Percentiles rank a stretch among this genome's conserved stretches.
These are phyloP conservation scores for Solanum hybrid DNA, from an alignment of 305 asterid genomes.

Conservation along the genomic window DNA sequence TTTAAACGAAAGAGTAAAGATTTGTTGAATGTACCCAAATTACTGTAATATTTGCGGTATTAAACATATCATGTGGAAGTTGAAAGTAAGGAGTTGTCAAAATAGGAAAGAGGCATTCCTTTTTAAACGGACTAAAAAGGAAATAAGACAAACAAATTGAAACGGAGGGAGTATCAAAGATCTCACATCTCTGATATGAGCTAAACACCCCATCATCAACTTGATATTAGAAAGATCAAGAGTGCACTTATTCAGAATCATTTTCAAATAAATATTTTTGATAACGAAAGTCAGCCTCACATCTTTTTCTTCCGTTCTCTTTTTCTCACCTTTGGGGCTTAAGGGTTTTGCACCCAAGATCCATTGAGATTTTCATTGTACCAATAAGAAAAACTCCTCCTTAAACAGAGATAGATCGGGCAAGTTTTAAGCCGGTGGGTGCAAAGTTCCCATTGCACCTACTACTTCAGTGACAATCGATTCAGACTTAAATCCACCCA, in stretches of 20 bases:
- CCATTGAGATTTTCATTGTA: background rate
- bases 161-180: background rate
- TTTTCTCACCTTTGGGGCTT: background rate
- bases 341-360: background rate
- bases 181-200: background rate
- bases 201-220: background rate
- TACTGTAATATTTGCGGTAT: background rate
- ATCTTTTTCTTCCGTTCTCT: background rate
- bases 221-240: background rate
- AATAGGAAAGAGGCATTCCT: background rate
- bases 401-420: background rate
- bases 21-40: background rate
- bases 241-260: background rate
- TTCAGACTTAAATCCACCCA: background rate
- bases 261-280: background rate
- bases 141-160: background rate
- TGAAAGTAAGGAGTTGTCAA: background rate
- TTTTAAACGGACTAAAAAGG: background rate
- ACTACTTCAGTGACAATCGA: background rate
- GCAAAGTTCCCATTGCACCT: background rate
- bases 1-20: background rate
- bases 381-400: background rate
- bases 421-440: background rate
- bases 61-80: background rate
- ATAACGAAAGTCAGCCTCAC: background rate